Evolutionary conservation across 1,139 yeast genomes (phyloP).

Genomic region (Chernovozyma sophiae-reginae): DNA sequence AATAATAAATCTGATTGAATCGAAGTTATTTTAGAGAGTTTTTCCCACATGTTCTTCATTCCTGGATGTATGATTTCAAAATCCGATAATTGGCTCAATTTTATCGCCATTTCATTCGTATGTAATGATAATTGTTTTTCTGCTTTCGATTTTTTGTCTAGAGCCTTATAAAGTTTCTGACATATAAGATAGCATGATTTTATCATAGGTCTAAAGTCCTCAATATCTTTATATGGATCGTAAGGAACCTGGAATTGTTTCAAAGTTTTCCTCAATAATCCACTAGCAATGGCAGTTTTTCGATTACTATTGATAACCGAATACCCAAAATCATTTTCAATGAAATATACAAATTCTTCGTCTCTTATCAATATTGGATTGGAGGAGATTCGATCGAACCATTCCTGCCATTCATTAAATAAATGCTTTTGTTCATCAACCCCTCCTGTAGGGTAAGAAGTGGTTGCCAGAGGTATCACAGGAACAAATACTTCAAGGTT

Average conservation of each 20-base stretch:
- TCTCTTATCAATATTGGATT: conserved; percentile 81
- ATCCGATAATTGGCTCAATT: conserved; percentile 44
- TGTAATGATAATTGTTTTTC: conserved; percentile 56
- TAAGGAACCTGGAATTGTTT: conserved; percentile 91
- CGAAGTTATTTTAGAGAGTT: conserved; percentile 63
- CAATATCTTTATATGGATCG: conserved; percentile 78
- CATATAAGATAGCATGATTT: conserved; percentile 68
- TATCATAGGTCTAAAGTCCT: conserved; percentile 80
- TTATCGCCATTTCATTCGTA: conserved; percentile 63
- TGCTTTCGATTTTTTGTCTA: conserved; percentile 52
- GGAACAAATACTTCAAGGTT: conserved; percentile 94
- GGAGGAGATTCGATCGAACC: conserved; percentile 74
- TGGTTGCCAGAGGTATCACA: conserved; percentile 67
- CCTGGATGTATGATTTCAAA: conserved; percentile 56
- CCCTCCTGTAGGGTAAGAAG: conserved; percentile 78
- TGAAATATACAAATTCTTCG: conserved; percentile 82
- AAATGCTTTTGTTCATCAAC: conserved; percentile 72
- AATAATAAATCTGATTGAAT: conserved; percentile 75
- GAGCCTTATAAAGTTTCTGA: conserved; percentile 51
- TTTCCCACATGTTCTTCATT: conserved; percentile 80
- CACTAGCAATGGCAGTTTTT: conserved; percentile 67
- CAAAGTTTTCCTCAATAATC: conserved; percentile 79
- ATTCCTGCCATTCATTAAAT: conserved; percentile 62
- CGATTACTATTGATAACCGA: conserved; percentile 57
- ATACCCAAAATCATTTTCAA: conserved; percentile 85